phyloP scores from a whole-genome alignment of 495 filamentous ascomycete species.

The Daldinia childiae region DNA sequence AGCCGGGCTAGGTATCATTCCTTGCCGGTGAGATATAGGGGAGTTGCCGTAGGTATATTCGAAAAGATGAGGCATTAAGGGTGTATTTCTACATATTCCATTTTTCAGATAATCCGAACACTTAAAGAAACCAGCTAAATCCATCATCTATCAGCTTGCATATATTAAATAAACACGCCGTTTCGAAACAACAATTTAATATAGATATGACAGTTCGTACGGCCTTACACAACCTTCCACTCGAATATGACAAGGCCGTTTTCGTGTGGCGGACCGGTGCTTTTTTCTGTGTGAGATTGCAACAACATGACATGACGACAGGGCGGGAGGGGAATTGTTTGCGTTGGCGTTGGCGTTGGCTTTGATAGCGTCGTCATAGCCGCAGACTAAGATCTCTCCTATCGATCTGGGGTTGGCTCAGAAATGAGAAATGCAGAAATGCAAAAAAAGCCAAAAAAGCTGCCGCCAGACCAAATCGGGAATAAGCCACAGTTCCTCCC shows the following conservation, averaged over 20 bases:
- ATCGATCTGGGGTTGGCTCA: neutral
- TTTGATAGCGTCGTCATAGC: conserved; percentile 30
- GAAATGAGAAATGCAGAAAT: too few species aligned
- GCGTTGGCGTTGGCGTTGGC: conserved; percentile 11
- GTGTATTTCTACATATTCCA: neutral
- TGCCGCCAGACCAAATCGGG: conserved; percentile 27
- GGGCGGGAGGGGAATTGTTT: neutral
- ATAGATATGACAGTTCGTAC: neutral
- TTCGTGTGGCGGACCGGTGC: neutral
- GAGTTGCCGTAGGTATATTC: neutral
- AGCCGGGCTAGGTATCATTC: neutral
- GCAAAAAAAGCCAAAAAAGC: too few species aligned
- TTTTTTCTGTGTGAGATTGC: conserved; percentile 1
- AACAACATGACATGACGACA: conserved; percentile 22
- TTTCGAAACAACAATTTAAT: neutral
- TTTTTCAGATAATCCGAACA: neutral
- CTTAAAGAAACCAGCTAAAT: neutral
- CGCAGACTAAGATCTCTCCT: neutral
- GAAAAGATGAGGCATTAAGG: neutral
- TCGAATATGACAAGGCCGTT: conserved; percentile 2
- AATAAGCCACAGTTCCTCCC: neutral
- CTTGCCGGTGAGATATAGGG: neutral
- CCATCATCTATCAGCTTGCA: neutral
- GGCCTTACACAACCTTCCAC: conserved; percentile 19
- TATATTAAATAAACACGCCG: neutral